These are phyloP conservation scores for Withania somnifera DNA, from an alignment of 305 asterid genomes.

Conservation along the genomic window DNA sequence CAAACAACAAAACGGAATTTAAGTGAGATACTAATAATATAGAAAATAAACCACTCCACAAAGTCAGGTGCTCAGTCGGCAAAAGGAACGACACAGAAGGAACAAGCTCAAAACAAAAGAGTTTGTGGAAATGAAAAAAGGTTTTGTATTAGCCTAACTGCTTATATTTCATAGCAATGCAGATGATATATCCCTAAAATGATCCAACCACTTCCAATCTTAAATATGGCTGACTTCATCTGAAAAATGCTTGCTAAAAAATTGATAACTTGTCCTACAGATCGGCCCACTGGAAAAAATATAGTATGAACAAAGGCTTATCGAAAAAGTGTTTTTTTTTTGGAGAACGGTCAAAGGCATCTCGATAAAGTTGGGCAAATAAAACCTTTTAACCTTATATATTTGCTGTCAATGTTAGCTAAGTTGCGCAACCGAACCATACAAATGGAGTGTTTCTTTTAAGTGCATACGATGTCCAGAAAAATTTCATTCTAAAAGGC, in stretches of 20 bases:
- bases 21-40: conserved; percentile 1
- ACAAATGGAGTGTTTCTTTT: background rate
- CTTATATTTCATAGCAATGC: background rate
- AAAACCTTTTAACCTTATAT: background rate
- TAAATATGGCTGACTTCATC: background rate
- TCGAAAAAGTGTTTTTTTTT: background rate
- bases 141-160: background rate
- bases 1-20: conserved; percentile 9
- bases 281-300: background rate
- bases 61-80: background rate
- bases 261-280: background rate
- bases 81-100: background rate
- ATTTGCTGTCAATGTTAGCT: background rate
- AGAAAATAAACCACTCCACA: conserved; percentile 6
- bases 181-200: background rate
- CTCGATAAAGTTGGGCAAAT: background rate
- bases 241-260: background rate
- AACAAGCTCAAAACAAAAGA: background rate
- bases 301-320: background rate
- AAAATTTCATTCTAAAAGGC: background rate
- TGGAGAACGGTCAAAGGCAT: background rate
- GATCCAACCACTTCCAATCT: background rate
- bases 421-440: background rate
- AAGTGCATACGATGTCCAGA: background rate
- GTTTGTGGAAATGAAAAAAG: background rate